A percentile compares a stretch with the other conserved stretches of the same genome.
phyloP scores from a whole-genome alignment of 345 rosid genomes.

The Eucalyptus pauciflora region DNA sequence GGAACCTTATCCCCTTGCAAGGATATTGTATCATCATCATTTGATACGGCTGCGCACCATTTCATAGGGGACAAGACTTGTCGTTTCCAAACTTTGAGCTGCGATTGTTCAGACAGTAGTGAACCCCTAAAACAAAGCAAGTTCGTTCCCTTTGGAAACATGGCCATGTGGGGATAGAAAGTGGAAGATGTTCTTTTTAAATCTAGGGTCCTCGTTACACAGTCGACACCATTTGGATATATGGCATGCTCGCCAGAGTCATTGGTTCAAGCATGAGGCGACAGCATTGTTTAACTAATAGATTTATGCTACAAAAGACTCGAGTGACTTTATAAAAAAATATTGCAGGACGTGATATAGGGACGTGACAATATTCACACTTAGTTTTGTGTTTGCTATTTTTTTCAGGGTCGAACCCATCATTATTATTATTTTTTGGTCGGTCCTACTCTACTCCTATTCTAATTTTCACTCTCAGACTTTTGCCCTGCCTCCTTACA shows the following conservation, averaged over 20 bases:
- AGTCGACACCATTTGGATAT: not conserved
- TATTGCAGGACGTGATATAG: not conserved
- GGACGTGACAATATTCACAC: not conserved
- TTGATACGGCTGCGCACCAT: not conserved
- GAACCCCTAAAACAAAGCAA: not conserved
- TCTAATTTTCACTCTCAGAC: no score
- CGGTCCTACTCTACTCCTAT: no score
- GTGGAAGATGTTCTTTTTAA: not conserved
- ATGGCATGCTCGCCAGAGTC: not conserved
- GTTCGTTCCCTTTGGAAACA: not conserved
- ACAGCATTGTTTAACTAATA: not conserved
- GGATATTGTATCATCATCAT: not conserved
- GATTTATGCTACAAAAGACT: not conserved
- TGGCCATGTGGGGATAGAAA: not conserved
- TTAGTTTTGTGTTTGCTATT: not conserved
- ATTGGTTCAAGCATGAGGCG: not conserved
- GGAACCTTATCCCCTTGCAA: not conserved
- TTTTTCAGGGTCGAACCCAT: not conserved
- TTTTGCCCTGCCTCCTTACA: no score
- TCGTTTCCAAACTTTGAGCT: not conserved
- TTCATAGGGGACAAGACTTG: not conserved
- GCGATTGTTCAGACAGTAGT: not conserved
- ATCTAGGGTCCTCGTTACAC: not conserved
- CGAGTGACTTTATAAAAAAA: not conserved
- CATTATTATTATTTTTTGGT: not conserved